Base-by-base conservation (phyloP, 2,329 filamentous ascomycete genomes). In the Penicillium sp. region DNA sequence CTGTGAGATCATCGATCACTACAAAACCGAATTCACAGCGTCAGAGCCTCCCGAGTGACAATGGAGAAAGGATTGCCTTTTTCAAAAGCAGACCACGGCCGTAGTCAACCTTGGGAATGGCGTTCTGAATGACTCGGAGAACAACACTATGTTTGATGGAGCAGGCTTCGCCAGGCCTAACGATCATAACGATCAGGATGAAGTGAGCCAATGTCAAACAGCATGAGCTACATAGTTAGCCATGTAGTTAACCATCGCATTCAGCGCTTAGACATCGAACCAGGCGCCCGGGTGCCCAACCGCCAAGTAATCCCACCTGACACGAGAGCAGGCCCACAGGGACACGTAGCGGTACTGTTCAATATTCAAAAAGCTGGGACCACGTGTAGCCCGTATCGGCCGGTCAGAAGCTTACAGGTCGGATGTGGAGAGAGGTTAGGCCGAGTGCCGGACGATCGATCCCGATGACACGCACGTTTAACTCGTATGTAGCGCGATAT, bases 371-470 rank as follows among this genome's bases (percentile, higher is more conserved):
- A 23, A 41, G 14, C 13, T 35, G 32, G 5, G 40, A 42, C 41
- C 50, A 36, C 49, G 44, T 20, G 18, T 20, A 20, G 3, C 4
- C 18, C 13, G 40, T 24, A 18, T 50, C 49, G 13, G 42, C 29
- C 6, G 47, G 40, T 39, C 31, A 47, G 35, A 40, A 51, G 42
- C 40, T 47, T 51, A 37, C 46, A 35, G 24, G n/a, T 42, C 24
- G 29, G 40, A 23, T 39, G 47, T 29, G 47, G 39, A 22, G 39
- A 22, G 50, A 48, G 20, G 42, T 44, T 26, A 46, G 40, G 24
- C 49, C 49, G 22, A 44, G 28, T 24, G 46, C 46, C 26, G 52
- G 47, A 14, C 47, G 47, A 44, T 53, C 47, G 34, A 51, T 41
- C 14, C 29, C 38, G 36, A 53, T 42, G 28, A 49, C 28, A 31